phyloP scores from a whole-genome alignment of 108 stramenopile genomes.

The Aurantiochytrium sp. region DNA sequence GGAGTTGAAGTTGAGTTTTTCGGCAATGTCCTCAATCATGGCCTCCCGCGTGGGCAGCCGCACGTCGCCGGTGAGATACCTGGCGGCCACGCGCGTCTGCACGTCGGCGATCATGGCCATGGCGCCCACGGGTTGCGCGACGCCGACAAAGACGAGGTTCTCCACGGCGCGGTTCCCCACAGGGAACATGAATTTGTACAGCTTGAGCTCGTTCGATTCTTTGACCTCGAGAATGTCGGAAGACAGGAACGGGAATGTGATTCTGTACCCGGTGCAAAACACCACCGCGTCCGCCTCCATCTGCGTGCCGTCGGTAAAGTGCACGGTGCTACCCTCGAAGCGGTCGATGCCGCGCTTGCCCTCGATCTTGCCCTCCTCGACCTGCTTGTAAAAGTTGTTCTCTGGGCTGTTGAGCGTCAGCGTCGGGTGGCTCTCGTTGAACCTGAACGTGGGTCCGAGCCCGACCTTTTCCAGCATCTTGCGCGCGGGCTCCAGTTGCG shows the following conservation, averaged over 20 bases:
- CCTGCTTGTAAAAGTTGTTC: background rate
- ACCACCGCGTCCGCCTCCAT: background rate
- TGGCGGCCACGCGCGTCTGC: background rate
- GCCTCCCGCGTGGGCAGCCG: background rate
- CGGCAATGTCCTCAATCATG: background rate
- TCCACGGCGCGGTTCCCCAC: background rate
- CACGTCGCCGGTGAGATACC: background rate
- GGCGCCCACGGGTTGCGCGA: background rate
- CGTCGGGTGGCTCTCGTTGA: background rate
- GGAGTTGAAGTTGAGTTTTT: background rate
- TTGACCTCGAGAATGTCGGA: background rate
- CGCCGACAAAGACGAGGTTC: background rate
- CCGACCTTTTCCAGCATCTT: background rate
- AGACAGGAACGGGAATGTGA: background rate
- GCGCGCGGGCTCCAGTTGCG: background rate
- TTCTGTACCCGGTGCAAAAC: background rate
- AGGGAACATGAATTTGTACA: background rate
- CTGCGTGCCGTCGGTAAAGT: background rate
- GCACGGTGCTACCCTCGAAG: background rate
- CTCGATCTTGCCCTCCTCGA: background rate
- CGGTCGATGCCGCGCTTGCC: background rate
- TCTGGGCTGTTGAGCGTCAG: background rate
- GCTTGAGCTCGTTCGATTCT: background rate
- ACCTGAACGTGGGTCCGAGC: background rate
- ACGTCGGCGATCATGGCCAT: background rate